A percentile compares a stretch with the other conserved stretches of the same genome.
Conservation (phyloP, 495 filamentous ascomycete genomes). For the Tuber magnatum region DNA sequence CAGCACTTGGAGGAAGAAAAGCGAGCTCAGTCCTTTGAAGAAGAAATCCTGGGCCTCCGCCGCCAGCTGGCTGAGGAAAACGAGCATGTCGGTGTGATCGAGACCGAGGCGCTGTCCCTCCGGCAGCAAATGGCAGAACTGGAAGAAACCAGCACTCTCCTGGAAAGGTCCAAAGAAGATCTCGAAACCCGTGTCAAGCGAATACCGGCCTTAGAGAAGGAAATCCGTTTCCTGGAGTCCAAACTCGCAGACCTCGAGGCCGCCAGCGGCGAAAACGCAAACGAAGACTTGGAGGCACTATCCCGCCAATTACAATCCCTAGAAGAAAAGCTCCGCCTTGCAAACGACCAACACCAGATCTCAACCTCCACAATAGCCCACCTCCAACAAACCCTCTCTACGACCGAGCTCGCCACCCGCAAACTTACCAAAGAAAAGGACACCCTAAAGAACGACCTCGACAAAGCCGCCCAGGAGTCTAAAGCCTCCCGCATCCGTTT, state of each 20-base stretch:
- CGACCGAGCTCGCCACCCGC: conserved; percentile 8
- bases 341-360: conserved; percentile 10
- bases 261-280: conserved; percentile 6
- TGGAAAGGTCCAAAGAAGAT: conserved; percentile 20
- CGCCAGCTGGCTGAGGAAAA: conserved; percentile 30
- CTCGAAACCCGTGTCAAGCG: not conserved
- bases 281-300: conserved; percentile 7
- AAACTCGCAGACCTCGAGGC: conserved; percentile 19
- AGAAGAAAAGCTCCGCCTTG: conserved; percentile 12
- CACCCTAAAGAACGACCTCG: conserved; percentile 21
- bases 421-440: conserved; percentile 26
- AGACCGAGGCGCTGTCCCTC: conserved; percentile 26
- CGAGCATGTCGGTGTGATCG: conserved; percentile 20
- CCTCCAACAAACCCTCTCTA: conserved; percentile 11
- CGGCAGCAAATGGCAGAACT: conserved; percentile 24
- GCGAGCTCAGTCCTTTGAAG: conserved; percentile 13
- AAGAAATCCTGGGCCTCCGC: conserved; percentile 20
- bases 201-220: conserved; percentile 6
- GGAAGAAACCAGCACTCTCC: conserved; percentile 15
- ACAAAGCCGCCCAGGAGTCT: conserved; percentile 19
- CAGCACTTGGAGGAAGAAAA: conserved; percentile 20
- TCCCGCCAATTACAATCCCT: conserved; percentile 11
- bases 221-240: conserved; percentile 17
- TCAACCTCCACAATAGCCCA: conserved; percentile 5
- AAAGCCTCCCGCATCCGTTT: conserved; percentile 31